A percentile compares a stretch with the other conserved stretches of the same genome.
phyloP scores from a whole-genome alignment of 2,329 filamentous ascomycete species.

The Tolypocladium amazonense region DNA sequence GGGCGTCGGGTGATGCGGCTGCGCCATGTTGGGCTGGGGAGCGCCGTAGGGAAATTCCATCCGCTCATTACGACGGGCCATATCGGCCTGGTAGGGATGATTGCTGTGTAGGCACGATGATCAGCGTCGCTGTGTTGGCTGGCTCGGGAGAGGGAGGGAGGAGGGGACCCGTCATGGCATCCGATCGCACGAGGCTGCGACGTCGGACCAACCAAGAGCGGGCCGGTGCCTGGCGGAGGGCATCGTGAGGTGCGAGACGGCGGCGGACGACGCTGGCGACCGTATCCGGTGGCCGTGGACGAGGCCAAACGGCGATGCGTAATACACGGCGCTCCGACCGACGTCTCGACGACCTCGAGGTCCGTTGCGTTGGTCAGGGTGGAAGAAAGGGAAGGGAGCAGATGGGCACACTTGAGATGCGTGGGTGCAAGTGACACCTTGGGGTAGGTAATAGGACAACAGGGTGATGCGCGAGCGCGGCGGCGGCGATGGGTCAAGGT shows the following conservation, averaged over 20 bases:
- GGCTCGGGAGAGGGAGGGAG: conserved; percentile 4
- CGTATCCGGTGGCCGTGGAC: background rate
- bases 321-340: conserved; percentile 8
- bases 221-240: conserved; percentile 3
- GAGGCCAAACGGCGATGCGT: conserved; percentile 8
- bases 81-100: conserved; percentile 41
- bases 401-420: conserved; percentile 1
- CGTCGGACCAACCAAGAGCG: conserved; percentile 6
- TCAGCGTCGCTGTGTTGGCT: conserved; percentile 15
- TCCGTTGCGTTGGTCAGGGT: background rate
- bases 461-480: background rate
- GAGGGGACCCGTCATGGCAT: conserved; percentile 13
- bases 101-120: conserved; percentile 19
- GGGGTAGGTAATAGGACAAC: background rate
- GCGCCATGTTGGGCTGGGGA: conserved; percentile 26
- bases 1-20: conserved; percentile 27
- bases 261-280: conserved; percentile 5
- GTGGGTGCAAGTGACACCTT: conserved; percentile 2
- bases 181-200: conserved; percentile 9
- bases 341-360: background rate
- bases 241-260: conserved; percentile 1
- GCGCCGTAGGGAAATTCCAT: conserved; percentile 31
- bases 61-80: conserved; percentile 34
- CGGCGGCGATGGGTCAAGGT: conserved; percentile 8
- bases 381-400: background rate